Base-by-base conservation (phyloP, 768 basidiomycete species). In the Leccinellum albellum region DNA sequence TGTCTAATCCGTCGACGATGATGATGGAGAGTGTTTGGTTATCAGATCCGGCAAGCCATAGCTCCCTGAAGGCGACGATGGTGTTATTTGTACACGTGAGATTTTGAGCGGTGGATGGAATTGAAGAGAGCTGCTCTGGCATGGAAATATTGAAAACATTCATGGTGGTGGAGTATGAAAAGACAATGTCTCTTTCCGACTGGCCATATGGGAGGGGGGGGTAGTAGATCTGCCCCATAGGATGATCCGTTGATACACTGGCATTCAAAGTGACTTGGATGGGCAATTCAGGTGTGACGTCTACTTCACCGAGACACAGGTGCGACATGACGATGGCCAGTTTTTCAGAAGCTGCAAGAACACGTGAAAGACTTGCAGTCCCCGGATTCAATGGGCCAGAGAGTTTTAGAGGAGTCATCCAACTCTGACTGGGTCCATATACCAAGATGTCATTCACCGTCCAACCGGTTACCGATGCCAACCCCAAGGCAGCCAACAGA, bases 91-190 rank as follows among this genome's bases (percentile, higher is more conserved):
- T 35, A 3, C 56, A 53, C 6, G 24, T 47, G 20, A 53, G 52
- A 24, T 46, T 37, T 29, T 58, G 56, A 3, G 51, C 56, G 10
- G 48, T 53, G 13, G 21, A 9, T 10, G 59, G 57, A 21, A 54
- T 14, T 13, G 56, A 44, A 7, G 31, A 53, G 6, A 57, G 28
- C 5, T 14, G 2, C 13, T 58, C 52, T n/a, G n/a, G n/a, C 46
- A 37, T 45, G 42, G 59, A 60, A 10, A 60, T 20, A n/a, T n/a
- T n/a, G n/a, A n/a, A 60, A 3, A 49, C 42, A 9, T 37, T 37
- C 17, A 37, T 17, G 17, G 35, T 37, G 35, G 35, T 37, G 35
- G 35, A 9, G n/a, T 37, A 37, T 37, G 17, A 37, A n/a, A 9
- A 37, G 17, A 3, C 6, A 15, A 35, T 35, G 29, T 29, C 5